These are phyloP conservation scores for Ganoderma meredithae DNA, from an alignment of 1,284 basidiomycete genomes.

Conservation along the genomic window DNA sequence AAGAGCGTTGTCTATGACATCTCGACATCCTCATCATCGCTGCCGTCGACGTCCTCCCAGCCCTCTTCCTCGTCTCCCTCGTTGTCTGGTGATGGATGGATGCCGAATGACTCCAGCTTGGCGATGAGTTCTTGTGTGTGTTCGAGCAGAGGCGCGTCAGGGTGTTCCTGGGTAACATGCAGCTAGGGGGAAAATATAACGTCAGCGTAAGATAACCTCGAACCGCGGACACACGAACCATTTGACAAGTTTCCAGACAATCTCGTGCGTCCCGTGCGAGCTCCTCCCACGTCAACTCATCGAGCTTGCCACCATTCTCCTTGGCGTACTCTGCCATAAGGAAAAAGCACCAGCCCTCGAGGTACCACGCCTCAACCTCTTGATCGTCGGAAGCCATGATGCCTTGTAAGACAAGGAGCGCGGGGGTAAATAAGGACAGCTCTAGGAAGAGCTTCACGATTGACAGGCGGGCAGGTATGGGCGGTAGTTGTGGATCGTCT, in stretches of 20 bases:
- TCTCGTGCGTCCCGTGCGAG: slow-evolving; percentile 83
- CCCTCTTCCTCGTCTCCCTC: slow-evolving; percentile 59
- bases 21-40: slow-evolving; percentile 66
- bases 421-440: slow-evolving; percentile 71
- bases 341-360: slow-evolving; percentile 96
- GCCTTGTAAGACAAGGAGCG: slow-evolving; percentile 80
- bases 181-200: slow-evolving; percentile 54
- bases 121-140: slow-evolving; percentile 81
- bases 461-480: slow-evolving; percentile 76
- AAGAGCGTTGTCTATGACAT: slow-evolving; percentile 50
- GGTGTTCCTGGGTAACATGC: slow-evolving; percentile 75
- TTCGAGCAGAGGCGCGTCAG: slow-evolving; percentile 80
- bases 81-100: slow-evolving; percentile 66
- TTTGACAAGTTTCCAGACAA: slow-evolving; percentile 84
- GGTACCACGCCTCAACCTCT: slow-evolving; percentile 92
- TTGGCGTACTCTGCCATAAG: slow-evolving; percentile 75
- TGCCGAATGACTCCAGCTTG: slow-evolving; percentile 74
- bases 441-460: slow-evolving; percentile 90
- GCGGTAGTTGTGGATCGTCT: slow-evolving; percentile 80
- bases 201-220: neutral
- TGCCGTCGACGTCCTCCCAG: slow-evolving; percentile 61
- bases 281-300: slow-evolving; percentile 77
- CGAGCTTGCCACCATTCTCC: slow-evolving; percentile 62
- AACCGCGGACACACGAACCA: slow-evolving; percentile 53
- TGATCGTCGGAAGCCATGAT: slow-evolving; percentile 87